Evolutionary conservation across 768 basidiomycete species (phyloP).

Genomic region (Mycena pura): DNA sequence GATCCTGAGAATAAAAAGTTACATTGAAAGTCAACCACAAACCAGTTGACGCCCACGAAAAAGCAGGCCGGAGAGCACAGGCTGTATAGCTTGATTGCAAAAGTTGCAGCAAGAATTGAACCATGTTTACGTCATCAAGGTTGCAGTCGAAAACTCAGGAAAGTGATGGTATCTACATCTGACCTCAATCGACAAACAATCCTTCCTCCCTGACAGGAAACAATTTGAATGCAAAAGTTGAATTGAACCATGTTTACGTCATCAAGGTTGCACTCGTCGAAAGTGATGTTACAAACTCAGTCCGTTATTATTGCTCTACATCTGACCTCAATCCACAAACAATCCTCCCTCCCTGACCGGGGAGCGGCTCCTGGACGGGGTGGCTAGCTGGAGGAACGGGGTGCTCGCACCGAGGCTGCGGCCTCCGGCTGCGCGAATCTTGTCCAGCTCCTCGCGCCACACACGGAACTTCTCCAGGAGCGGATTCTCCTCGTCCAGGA

Average conservation of each 20-base stretch:
- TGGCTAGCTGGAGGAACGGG: conserved; percentile 48
- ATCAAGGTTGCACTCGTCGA: background rate
- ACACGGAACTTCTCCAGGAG: conserved; percentile 47
- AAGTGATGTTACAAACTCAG: conserved; percentile 5
- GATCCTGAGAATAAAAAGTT: no score
- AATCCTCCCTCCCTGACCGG: conserved; percentile 19
- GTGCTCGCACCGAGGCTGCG: conserved; percentile 15
- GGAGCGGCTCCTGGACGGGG: conserved; percentile 32
- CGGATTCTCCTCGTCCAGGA: conserved; percentile 39
- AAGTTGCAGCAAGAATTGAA: no score
- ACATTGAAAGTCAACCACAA: no score
- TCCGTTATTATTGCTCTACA: background rate
- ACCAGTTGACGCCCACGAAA: no score
- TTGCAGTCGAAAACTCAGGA: background rate
- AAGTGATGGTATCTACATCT: background rate
- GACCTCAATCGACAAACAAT: conserved; percentile 23
- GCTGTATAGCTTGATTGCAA: no score
- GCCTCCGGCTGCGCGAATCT: conserved; percentile 34
- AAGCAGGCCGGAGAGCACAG: no score
- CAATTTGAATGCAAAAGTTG: no score
- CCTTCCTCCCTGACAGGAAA: conserved; percentile 16
- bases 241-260: no score
- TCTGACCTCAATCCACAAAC: conserved; percentile 21
- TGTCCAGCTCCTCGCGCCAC: conserved; percentile 50
- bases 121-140: no score